Percentiles rank a stretch among this genome's conserved stretches.
Evolutionary conservation across 83 land plant species (phyloP).

Genomic region (Thuja plicata): DNA sequence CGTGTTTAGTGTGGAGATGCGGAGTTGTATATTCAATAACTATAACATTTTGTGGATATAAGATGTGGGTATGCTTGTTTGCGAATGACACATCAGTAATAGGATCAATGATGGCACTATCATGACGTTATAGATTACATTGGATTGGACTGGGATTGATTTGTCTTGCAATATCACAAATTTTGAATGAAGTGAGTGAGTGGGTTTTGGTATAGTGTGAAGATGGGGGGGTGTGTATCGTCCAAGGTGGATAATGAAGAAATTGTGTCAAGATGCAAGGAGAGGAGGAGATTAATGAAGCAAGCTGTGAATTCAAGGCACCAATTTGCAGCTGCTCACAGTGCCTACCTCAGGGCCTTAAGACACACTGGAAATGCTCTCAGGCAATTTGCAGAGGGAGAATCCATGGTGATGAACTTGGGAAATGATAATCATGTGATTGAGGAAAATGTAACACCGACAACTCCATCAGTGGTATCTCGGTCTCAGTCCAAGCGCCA

Average conservation of each 20-base stretch:
- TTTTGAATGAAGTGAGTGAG: neutral
- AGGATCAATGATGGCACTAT: neutral
- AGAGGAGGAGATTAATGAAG: conserved; percentile 72
- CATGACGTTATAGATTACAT: neutral
- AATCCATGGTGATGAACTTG: conserved; percentile 49
- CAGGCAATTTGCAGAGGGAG: conserved; percentile 50
- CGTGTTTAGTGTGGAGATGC: neutral
- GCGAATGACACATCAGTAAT: neutral
- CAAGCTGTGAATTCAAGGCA: conserved; percentile 66
- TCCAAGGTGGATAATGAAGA: conserved; percentile 77
- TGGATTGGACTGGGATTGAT: conserved; percentile 4
- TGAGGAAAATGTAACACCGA: neutral
- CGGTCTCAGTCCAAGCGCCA: conserved; percentile 10
- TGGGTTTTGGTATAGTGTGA: conserved; percentile 1
- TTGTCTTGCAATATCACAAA: neutral
- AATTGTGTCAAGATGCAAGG: conserved; percentile 67
- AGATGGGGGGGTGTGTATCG: conserved; percentile 75
- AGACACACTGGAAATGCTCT: conserved; percentile 54
- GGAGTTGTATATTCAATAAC: neutral
- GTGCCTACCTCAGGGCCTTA: conserved; percentile 70
- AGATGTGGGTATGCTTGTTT: neutral
- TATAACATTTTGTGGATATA: neutral
- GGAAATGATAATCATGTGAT: conserved; percentile 18
- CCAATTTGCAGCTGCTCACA: conserved; percentile 71
- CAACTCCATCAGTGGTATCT: conserved; percentile 20